phyloP scores from a whole-genome alignment of 768 basidiomycete genomes.

The Naematelia encephala region DNA sequence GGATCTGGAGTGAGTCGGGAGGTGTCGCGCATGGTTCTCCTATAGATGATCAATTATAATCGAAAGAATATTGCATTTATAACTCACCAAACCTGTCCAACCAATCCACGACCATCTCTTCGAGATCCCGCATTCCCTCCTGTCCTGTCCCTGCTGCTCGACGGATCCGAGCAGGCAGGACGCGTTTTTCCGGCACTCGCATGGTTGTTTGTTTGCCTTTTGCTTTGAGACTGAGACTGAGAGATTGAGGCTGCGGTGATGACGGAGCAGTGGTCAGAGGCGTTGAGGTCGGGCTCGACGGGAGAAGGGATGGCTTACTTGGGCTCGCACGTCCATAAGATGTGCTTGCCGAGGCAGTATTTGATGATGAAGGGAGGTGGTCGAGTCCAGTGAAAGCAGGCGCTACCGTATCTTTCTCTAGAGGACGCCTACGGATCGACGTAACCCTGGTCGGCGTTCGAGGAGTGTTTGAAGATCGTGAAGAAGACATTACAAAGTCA shows the following conservation, averaged over 20 bases:
- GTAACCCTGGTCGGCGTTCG: background rate
- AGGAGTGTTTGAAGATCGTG: background rate
- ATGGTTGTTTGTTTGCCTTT: constrained; percentile 7
- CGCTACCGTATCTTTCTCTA: background rate
- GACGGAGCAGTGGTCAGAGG: background rate
- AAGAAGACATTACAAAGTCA: no score
- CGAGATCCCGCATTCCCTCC: constrained; percentile 68
- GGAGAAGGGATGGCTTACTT: background rate
- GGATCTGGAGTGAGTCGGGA: constrained; percentile 62
- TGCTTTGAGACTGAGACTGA: background rate
- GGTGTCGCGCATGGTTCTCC: constrained; percentile 72
- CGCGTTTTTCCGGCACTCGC: constrained; percentile 57
- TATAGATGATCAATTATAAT: constrained; percentile 38
- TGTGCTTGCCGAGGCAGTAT: background rate
- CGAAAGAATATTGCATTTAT: background rate
- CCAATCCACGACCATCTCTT: constrained; percentile 78
- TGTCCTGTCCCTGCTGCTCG: constrained; percentile 72
- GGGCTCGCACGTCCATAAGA: no score
- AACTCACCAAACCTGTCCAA: constrained; percentile 66
- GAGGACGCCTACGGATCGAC: background rate
- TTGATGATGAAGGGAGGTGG: background rate
- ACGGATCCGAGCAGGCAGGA: constrained; percentile 74
- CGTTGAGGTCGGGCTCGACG: background rate
- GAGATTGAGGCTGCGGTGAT: background rate
- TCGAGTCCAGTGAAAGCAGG: background rate